Conservation (phyloP, 208 protist species). For the Tritrichomonas foetus region DNA sequence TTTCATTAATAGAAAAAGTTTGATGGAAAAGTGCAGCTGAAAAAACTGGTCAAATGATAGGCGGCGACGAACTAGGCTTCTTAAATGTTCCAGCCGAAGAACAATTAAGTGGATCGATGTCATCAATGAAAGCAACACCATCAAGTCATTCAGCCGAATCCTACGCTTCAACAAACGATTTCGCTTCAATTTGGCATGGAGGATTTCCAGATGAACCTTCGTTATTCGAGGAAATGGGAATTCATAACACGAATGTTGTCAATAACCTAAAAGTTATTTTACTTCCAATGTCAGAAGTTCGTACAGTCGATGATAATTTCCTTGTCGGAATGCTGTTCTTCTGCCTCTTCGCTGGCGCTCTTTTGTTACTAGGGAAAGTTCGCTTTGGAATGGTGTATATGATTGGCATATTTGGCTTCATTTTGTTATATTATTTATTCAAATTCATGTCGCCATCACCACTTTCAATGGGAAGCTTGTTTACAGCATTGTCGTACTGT, state of each 20-base stretch:
- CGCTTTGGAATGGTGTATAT: conserved; percentile 1
- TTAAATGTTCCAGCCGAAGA: too few species aligned
- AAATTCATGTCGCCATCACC: neutral
- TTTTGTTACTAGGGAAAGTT: neutral
- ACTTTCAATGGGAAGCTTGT: neutral
- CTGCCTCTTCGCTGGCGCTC: neutral
- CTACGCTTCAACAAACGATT: too few species aligned
- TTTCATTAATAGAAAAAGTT: too few species aligned
- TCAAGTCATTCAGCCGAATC: too few species aligned
- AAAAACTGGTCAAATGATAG: too few species aligned
- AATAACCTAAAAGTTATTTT: neutral
- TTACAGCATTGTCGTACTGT: neutral
- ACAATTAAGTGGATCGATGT: too few species aligned
- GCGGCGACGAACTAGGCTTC: too few species aligned
- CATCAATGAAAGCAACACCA: too few species aligned
- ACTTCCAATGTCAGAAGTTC: neutral
- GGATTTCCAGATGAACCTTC: conserved; percentile 22
- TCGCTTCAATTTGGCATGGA: neutral
- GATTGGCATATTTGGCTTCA: neutral
- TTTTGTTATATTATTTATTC: neutral
- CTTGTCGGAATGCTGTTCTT: neutral
- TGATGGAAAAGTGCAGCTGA: too few species aligned
- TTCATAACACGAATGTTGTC: neutral
- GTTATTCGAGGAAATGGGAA: conserved; percentile 24
- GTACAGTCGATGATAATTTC: neutral